Conservation (phyloP, 1,284 basidiomycete genomes). For the Amylostereum chailletii region DNA sequence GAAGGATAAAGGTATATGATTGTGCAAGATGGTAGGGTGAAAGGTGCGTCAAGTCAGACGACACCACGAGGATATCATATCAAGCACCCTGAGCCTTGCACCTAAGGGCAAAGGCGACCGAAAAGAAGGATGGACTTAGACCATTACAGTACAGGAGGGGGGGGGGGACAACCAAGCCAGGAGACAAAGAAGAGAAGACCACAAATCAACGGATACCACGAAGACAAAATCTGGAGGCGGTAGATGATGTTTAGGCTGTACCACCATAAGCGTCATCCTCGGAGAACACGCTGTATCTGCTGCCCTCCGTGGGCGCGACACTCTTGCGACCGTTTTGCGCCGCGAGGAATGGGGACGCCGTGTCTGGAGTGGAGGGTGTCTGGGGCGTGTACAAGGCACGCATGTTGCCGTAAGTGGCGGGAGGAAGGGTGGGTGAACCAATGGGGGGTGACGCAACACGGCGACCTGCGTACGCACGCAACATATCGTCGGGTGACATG, state of each 20-base stretch:
- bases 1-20: too few relatives aligned
- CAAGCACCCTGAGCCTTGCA: too few relatives aligned
- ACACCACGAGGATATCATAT: too few relatives aligned
- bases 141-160: too few relatives aligned
- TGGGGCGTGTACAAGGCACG: slow-evolving; percentile 20
- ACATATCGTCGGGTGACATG: slow-evolving; percentile 66
- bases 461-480: slow-evolving; percentile 63
- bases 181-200: too few relatives aligned
- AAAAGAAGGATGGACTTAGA: too few relatives aligned
- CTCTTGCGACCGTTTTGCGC: not conserved
- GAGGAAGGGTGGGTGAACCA: slow-evolving; percentile 13
- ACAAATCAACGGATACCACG: too few relatives aligned
- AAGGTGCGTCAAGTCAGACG: too few relatives aligned
- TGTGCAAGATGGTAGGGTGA: too few relatives aligned
- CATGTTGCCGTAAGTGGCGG: slow-evolving; percentile 21
- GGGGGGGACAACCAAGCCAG: too few relatives aligned
- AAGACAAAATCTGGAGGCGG: too few relatives aligned
- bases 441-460: slow-evolving; percentile 22
- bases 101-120: too few relatives aligned
- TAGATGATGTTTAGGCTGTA: not conserved
- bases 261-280: slow-evolving; percentile 11
- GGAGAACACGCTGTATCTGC: slow-evolving; percentile 7
- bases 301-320: slow-evolving; percentile 2
- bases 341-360: slow-evolving; percentile 6
- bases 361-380: slow-evolving; percentile 25